Evolutionary conservation across 176 grass and related monocot genomes (phyloP).

Genomic region (Oryza longistaminata): DNA sequence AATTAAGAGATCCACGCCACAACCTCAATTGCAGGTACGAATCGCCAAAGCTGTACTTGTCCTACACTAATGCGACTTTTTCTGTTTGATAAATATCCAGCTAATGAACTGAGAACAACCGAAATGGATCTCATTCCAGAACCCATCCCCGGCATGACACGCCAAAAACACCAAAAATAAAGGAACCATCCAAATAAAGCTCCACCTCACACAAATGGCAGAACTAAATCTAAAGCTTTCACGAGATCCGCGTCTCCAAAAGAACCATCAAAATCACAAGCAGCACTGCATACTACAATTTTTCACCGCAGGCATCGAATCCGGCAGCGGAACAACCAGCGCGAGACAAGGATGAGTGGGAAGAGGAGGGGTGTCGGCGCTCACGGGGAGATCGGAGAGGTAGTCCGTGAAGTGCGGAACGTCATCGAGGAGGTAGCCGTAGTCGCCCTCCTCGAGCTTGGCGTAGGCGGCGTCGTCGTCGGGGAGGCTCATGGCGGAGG

Average conservation of each 20-base stretch:
- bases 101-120: not conserved
- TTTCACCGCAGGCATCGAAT: not conserved
- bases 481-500: slow-evolving; percentile 29
- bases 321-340: slow-evolving; percentile 11
- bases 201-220: slow-evolving; percentile 1
- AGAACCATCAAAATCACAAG: not conserved
- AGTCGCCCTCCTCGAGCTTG: slow-evolving; percentile 69
- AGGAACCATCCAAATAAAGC: not conserved
- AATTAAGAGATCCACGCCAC: slow-evolving; percentile 7
- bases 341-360: not conserved
- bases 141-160: not conserved
- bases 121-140: slow-evolving; percentile 1
- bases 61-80: not conserved
- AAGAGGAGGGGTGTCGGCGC: slow-evolving; percentile 3
- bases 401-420: slow-evolving; percentile 88
- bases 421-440: slow-evolving; percentile 92
- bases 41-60: not conserved
- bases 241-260: slow-evolving; percentile 1
- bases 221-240: not conserved
- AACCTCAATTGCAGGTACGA: not conserved
- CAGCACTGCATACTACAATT: not conserved
- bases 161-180: not conserved
- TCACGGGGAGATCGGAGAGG: slow-evolving; percentile 70
- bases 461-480: slow-evolving; percentile 45
- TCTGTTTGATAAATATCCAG: not conserved